Base-by-base conservation (phyloP, 73 alveolate species). In the Paramecium biaurelia region DNA sequence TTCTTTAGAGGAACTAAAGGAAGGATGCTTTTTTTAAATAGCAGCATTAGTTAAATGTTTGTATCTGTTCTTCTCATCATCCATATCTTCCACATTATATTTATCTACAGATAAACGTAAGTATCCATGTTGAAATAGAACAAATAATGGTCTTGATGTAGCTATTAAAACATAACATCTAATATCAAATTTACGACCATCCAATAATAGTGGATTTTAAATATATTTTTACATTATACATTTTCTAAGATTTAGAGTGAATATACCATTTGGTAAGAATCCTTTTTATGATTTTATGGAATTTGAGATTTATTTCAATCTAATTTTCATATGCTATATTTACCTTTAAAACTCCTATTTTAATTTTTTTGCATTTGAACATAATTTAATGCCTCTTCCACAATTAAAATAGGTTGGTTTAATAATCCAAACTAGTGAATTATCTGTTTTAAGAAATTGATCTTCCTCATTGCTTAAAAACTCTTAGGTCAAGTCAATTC, bases 181-280 rank as follows among this genome's bases (percentile, higher is more conserved):
- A 26, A 97, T 76, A 88, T 98, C 99, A 89, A 96, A 98, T 94
- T 98, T 98, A 92, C 97, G 92, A 67, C 97, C 97, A 57, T 98
- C 94, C n/a, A 89, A 56, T 9, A 89, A 45, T 21, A 89, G 74
- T 11, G 94, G 94, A 38, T 72, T 89, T 32, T 67, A 49, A 21
- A 89, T 89, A 28, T 89, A 89, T 42, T 82, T 63, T 70, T 89
- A 35, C 14, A 89, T 57, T 1, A 89, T 89, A 70, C 94, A 89
- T 45, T 89, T 89, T 53, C 63, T 89, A 58, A 79, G 45, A 43
- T 89, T 76, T 32, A 37, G 41, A n/a, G 70, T 82, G 11, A 45
- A 70, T 57, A 89, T 45, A 23, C 87, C 87, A 38, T 76, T 89
- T 0, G 82, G 38, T 32, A 82, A 57, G 11, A 89, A 70, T 20